Evolutionary conservation across 306 rosid genomes (phyloP).

Genomic region (Ochetophila trinervis): DNA sequence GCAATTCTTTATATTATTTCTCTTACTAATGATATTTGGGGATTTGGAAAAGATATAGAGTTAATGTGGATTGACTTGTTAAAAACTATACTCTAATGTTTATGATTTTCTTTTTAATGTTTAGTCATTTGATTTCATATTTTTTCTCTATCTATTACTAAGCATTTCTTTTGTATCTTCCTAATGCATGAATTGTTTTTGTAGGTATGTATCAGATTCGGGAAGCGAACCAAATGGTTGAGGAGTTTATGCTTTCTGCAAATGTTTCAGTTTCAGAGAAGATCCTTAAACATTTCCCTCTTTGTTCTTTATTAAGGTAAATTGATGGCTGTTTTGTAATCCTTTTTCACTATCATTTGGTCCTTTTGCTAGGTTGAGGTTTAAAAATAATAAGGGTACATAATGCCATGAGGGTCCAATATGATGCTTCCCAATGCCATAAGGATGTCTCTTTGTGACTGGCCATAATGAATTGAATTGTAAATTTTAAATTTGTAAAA

Average conservation of each 20-base stretch:
- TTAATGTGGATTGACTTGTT: too few relatives aligned
- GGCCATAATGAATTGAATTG: too few relatives aligned
- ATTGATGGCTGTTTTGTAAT: conserved; percentile 20
- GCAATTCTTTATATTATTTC: too few relatives aligned
- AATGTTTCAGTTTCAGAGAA: conserved; percentile 89
- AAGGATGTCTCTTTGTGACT: too few relatives aligned
- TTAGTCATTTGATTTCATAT: too few relatives aligned
- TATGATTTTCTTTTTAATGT: too few relatives aligned
- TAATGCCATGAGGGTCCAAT: not conserved
- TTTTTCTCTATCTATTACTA: too few relatives aligned
- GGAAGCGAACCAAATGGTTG: conserved; percentile 99
- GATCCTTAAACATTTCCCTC: conserved; percentile 71
- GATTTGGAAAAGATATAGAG: too few relatives aligned
- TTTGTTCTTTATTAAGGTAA: conserved; percentile 80
- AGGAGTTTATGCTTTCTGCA: conserved; percentile 99
- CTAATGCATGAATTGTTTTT: conserved; percentile 22
- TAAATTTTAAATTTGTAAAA: too few relatives aligned
- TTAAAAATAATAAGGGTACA: not conserved
- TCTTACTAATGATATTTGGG: too few relatives aligned
- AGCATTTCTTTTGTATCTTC: not conserved
- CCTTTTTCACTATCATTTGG: not conserved
- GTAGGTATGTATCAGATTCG: conserved; percentile 97
- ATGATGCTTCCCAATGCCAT: too few relatives aligned
- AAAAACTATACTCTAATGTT: too few relatives aligned
- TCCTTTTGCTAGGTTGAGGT: not conserved